phyloP scores from a whole-genome alignment of 768 basidiomycete species.

The Amanita rubescens region DNA sequence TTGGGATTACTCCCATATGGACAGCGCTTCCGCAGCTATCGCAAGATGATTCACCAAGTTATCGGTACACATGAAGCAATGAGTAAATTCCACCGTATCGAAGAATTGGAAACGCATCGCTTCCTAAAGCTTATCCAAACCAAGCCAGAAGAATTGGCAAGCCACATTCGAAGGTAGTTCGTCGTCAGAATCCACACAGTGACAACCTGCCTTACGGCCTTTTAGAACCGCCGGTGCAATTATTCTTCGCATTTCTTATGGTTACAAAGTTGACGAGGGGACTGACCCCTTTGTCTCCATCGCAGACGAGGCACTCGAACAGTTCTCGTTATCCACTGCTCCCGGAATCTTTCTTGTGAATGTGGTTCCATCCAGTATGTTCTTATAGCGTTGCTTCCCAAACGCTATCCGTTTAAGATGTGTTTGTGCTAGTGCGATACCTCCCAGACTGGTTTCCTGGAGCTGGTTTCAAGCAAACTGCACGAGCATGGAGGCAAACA shows the following conservation, averaged over 20 bases:
- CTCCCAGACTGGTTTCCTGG: constrained; percentile 42
- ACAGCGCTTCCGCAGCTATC: constrained; percentile 33
- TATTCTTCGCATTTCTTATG: constrained; percentile 24
- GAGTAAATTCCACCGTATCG: constrained; percentile 29
- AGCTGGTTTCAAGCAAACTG: constrained; percentile 35
- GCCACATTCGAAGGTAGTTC: constrained; percentile 30
- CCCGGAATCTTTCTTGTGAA: constrained; percentile 27
- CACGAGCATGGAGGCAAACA: constrained; percentile 25
- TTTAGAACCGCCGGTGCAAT: constrained; percentile 10
- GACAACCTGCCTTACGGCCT: not conserved
- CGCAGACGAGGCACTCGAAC: constrained; percentile 17
- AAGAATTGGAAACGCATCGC: constrained; percentile 31
- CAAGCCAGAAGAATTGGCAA: constrained; percentile 25
- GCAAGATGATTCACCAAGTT: constrained; percentile 32
- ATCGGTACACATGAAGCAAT: constrained; percentile 32
- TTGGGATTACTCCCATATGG: constrained; percentile 30
- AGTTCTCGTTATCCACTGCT: constrained; percentile 16
- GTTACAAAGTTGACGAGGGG: constrained; percentile 19
- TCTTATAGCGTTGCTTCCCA: not conserved
- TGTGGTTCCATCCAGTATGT: constrained; percentile 12
- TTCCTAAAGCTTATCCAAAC: constrained; percentile 32
- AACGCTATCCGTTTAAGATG: not conserved
- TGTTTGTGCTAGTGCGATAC: constrained; percentile 24
- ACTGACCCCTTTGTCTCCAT: constrained; percentile 25
- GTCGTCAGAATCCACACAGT: not conserved